Conservation (phyloP, 2,329 filamentous ascomycete species). For the Madurella fahalii region DNA sequence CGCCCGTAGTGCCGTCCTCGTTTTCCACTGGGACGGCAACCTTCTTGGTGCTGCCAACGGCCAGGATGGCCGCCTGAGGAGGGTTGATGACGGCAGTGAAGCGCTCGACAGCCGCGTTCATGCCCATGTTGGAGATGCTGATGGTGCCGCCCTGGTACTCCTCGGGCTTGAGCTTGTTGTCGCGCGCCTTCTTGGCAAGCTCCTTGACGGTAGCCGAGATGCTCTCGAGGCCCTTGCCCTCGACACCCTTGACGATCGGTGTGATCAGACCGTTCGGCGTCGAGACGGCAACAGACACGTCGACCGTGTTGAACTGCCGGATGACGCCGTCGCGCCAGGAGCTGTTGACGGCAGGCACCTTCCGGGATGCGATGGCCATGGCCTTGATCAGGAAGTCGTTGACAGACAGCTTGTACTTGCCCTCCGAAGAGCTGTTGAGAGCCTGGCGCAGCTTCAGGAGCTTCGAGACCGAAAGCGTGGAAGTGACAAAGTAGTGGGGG, state of each 20-base stretch:
- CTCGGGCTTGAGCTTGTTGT: constrained; percentile 98
- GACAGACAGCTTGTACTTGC: constrained; percentile 98
- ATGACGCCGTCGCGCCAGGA: constrained; percentile 89
- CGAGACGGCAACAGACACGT: constrained; percentile 92
- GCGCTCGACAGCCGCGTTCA: constrained; percentile 93
- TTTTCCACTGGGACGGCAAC: constrained; percentile 82
- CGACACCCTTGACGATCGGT: constrained; percentile 88
- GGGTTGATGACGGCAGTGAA: constrained; percentile 99
- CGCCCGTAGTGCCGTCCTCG: constrained; percentile 68
- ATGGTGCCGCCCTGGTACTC: constrained; percentile 99
- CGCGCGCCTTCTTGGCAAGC: constrained; percentile 90
- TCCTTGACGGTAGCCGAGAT: constrained; percentile 93
- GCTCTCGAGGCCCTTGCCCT: constrained; percentile 77
- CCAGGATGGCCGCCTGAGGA: constrained; percentile 91
- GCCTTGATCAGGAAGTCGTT: constrained; percentile 99
- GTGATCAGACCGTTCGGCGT: constrained; percentile 95
- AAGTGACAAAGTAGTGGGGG: constrained; percentile 96
- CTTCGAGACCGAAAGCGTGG: constrained; percentile 87
- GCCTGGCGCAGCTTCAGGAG: constrained; percentile 93
- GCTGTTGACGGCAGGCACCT: constrained; percentile 93
- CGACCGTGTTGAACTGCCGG: constrained; percentile 87
- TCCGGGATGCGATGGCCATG: constrained; percentile 79
- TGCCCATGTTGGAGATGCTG: constrained; percentile 99
- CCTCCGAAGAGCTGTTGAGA: constrained; percentile 81
- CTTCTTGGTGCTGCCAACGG: constrained; percentile 93